Percentiles rank a stretch among this genome's conserved stretches.
Evolutionary conservation across 2,329 filamentous ascomycete species (phyloP).

Genomic region (Pyrenophora teres): DNA sequence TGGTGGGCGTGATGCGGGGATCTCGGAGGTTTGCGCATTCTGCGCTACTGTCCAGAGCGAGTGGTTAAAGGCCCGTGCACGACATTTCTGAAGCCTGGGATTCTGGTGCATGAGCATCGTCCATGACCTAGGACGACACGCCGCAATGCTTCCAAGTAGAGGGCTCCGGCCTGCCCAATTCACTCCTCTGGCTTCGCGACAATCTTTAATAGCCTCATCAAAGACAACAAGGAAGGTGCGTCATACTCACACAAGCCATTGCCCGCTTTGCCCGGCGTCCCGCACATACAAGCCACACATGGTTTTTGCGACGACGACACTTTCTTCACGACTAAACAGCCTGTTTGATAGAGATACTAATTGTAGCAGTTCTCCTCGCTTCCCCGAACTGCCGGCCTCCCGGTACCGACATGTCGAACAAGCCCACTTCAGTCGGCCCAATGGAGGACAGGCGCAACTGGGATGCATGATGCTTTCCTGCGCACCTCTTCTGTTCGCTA

Average conservation of each 20-base stretch:
- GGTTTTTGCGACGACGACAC: neutral
- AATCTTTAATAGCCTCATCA: slow-evolving; percentile 25
- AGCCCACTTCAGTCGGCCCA: slow-evolving; percentile 31
- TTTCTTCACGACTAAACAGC: neutral
- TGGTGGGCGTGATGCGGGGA: slow-evolving; percentile 9
- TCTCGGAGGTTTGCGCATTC: slow-evolving; percentile 14
- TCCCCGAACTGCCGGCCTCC: slow-evolving; percentile 26
- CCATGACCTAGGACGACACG: slow-evolving; percentile 34
- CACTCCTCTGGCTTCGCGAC: slow-evolving; percentile 26
- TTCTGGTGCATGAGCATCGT: slow-evolving; percentile 11
- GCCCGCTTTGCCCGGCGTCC: slow-evolving; percentile 10
- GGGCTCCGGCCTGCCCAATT: slow-evolving; percentile 48
- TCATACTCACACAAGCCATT: slow-evolving; percentile 7
- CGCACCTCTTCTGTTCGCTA: slow-evolving; percentile 33
- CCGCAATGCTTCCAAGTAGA: slow-evolving; percentile 56
- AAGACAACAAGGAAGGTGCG: slow-evolving; percentile 43
- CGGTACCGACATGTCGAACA: slow-evolving; percentile 28
- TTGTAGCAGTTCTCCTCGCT: slow-evolving; percentile 41
- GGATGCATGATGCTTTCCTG: slow-evolving; percentile 23
- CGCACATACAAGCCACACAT: slow-evolving; percentile 7
- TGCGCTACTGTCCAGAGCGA: neutral
- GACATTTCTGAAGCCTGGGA: slow-evolving; percentile 23
- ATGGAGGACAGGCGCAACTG: slow-evolving; percentile 33
- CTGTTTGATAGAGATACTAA: slow-evolving; percentile 12
- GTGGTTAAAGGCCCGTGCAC: slow-evolving; percentile 14